Evolutionary conservation across 345 rosid genomes (phyloP), one percentile per base, ranked within the genome.

Genomic region (Eucalyptus curtisii): DNA sequence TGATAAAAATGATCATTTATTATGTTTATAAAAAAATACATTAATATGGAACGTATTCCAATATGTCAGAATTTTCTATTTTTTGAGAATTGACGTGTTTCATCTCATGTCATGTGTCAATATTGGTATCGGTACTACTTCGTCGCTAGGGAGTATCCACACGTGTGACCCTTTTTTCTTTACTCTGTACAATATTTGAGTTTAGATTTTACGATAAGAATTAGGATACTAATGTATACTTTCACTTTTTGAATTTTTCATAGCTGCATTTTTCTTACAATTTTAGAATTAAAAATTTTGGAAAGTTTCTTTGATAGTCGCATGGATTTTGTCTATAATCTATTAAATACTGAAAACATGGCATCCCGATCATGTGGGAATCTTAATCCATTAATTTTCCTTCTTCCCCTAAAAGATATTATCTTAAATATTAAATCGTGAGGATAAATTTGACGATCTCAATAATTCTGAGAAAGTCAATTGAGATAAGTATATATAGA

Each of bases 41-140:
- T 52, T 52, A 52, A 52, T 52, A 17, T 52, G 9, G 10, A 52
- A 52, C 2, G 0, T 52, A 19, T 52, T 5, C 2, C 24, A 52
- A 52, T 19, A 52, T 52, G 2, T 52, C 57, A 0, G 0, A 52
- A 7, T 52, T 52, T 3, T 52, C 10, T 52, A 52, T 19, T 52
- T 52, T 52, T 52, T 52, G 0, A 19, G 2, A 52, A 52, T 7
- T 52, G 2, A 7, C 10, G 9, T 52, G 57, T 52, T 17, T 52
- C 1, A 1, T 52, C 24, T 52, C 24, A 52, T 19, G 4, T 19
- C 10, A 0, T 52, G 24, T 19, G 4, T 19, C 57, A 52, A 3
- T 19, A 52, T 52, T 52, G 2, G 24, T 7, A 52, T 52, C 5
- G 10, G 4, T 19, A 19, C 10, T 19, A 7, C 10, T 52, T 52